These are phyloP conservation scores for Aspergillus bridgeri DNA, from an alignment of 495 filamentous ascomycete species.

Conservation along the genomic window DNA sequence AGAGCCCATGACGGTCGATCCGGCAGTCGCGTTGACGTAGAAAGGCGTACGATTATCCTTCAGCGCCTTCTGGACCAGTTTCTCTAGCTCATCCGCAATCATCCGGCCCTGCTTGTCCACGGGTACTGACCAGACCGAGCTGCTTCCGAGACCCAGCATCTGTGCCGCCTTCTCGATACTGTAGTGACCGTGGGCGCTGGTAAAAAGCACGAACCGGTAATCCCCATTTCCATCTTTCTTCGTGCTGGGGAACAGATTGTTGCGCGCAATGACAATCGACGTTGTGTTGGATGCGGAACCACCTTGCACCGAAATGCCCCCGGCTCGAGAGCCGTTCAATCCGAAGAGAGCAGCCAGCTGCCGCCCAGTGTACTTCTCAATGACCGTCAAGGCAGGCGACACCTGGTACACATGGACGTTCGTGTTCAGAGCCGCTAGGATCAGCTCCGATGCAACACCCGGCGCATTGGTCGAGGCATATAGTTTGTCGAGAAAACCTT, in stretches of 20 bases:
- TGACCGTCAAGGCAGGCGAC: conserved; percentile 79
- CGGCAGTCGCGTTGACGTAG: conserved; percentile 93
- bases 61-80: conserved; percentile 54
- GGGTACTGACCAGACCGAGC: conserved; percentile 67
- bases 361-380: conserved; percentile 74
- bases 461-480: conserved; percentile 85
- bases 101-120: conserved; percentile 72
- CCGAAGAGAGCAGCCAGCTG: conserved; percentile 74
- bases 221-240: conserved; percentile 66
- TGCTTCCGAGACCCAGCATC: conserved; percentile 76
- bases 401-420: conserved; percentile 89
- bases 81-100: conserved; percentile 60
- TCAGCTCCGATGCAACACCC: conserved; percentile 76
- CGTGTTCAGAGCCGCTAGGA: conserved; percentile 81
- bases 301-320: conserved; percentile 84
- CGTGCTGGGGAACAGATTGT: conserved; percentile 72
- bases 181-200: conserved; percentile 85
- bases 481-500: conserved; percentile 90
- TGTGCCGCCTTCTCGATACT: conserved; percentile 91
- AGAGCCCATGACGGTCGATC: conserved; percentile 87
- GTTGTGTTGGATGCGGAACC: conserved; percentile 83
- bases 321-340: conserved; percentile 66
- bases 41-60: conserved; percentile 72
- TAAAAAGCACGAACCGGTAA: conserved; percentile 78
- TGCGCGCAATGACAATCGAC: conserved; percentile 85